A percentile compares a stretch with the other conserved stretches of the same genome.
These are phyloP conservation scores for Candida chilensis DNA, from an alignment of 805 yeast genomes.

Conservation along the genomic window DNA sequence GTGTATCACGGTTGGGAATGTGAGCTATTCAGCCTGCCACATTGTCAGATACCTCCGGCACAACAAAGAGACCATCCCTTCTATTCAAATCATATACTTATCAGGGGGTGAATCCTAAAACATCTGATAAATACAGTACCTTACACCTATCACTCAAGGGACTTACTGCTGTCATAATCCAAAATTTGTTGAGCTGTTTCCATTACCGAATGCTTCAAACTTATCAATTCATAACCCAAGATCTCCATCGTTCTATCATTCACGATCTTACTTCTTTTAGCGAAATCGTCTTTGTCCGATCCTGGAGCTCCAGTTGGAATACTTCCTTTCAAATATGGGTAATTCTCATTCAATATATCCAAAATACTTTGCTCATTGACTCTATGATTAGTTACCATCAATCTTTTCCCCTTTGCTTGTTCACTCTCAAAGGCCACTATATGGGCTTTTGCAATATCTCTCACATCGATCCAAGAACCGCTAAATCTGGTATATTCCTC, in stretches of 20 bases:
- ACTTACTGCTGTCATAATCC: too few species aligned
- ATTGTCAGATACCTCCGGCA: too few species aligned
- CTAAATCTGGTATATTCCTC: slow-evolving; percentile 6
- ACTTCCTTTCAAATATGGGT: slow-evolving; percentile 18
- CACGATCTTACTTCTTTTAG: too few species aligned
- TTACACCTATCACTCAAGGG: too few species aligned
- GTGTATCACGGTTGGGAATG: too few species aligned
- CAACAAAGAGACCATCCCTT: too few species aligned
- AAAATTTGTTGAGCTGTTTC: slow-evolving; percentile 22
- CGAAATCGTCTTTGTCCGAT: too few species aligned
- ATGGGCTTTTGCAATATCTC: slow-evolving; percentile 58
- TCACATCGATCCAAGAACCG: too few species aligned
- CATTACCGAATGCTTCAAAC: slow-evolving; percentile 14
- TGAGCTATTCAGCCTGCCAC: too few species aligned
- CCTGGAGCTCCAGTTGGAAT: slow-evolving; percentile 24
- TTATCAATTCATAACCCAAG: slow-evolving; percentile 18
- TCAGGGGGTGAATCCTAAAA: too few species aligned
- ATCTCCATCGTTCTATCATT: slow-evolving; percentile 14
- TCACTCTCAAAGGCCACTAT: slow-evolving; percentile 34
- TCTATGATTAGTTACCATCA: slow-evolving; percentile 10
- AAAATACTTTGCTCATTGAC: slow-evolving; percentile 14
- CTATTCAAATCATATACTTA: too few species aligned
- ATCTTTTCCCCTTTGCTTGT: slow-evolving; percentile 14
- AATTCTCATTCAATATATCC: slow-evolving; percentile 18
- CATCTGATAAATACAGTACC: too few species aligned